phyloP scores from a whole-genome alignment of 495 filamentous ascomycete species.

The Apiosordaria backusii region DNA sequence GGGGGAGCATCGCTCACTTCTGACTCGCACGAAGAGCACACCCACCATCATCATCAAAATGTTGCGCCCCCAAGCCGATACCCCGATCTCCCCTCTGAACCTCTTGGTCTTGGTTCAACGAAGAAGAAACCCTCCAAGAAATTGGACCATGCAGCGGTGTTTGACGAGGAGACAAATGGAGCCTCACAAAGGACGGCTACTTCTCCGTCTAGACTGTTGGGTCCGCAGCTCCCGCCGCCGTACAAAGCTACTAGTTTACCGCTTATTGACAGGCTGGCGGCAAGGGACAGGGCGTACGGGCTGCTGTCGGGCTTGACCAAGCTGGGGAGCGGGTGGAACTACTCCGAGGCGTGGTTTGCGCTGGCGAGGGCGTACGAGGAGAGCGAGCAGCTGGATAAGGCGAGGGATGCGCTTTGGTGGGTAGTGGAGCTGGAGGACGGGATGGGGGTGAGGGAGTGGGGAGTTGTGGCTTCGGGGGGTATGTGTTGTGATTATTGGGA shows the following conservation, averaged over 20 bases:
- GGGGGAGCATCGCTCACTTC: conserved; percentile 4
- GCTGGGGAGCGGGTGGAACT: conserved; percentile 85
- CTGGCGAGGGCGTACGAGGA: conserved; percentile 83
- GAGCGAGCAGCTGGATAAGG: conserved; percentile 75
- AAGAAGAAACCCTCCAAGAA: conserved; percentile 5
- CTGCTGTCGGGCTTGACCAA: conserved; percentile 78
- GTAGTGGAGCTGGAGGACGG: conserved; percentile 70
- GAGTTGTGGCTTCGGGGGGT: conserved; percentile 53
- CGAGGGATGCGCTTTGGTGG: conserved; percentile 74
- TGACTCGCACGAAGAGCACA: conserved; percentile 15
- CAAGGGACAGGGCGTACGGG: conserved; percentile 79
- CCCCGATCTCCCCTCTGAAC: conserved; percentile 34
- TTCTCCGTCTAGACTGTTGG: conserved; percentile 14
- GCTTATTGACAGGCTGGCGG: conserved; percentile 71
- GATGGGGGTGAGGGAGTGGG: conserved; percentile 59
- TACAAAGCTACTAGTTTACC: conserved; percentile 53
- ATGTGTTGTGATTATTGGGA: conserved; percentile 45
- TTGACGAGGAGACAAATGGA: conserved; percentile 5
- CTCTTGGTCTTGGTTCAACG: conserved; percentile 38
- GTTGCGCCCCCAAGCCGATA: conserved; percentile 11
- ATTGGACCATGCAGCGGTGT: background rate
- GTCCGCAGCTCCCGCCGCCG: conserved; percentile 40
- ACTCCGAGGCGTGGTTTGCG: conserved; percentile 89
- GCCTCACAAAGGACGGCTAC: background rate
- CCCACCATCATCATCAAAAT: conserved; percentile 9